Percentiles rank a stretch among this genome's conserved stretches.
Evolutionary conservation across 345 rosid genomes (phyloP).

Genomic region (Heritiera fomes): DNA sequence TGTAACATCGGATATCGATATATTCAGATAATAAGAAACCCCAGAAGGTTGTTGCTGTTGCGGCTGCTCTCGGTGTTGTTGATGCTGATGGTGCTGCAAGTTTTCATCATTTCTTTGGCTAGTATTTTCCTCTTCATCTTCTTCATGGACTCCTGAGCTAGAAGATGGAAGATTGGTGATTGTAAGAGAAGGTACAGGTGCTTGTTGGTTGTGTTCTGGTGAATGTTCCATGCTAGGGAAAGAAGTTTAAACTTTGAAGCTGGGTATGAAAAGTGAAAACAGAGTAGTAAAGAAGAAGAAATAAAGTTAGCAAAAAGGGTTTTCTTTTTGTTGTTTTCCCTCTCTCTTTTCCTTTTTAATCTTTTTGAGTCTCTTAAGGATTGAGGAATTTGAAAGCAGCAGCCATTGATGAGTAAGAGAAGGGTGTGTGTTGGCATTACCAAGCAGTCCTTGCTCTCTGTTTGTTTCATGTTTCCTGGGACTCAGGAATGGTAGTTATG

Average conservation of each 20-base stretch:
- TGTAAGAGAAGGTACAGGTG: slow-evolving; percentile 12
- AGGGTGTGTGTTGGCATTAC: not conserved
- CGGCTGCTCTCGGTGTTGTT: not conserved
- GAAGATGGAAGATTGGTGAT: slow-evolving; percentile 22
- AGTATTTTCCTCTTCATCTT: slow-evolving; percentile 18
- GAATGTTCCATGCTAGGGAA: slow-evolving; percentile 34
- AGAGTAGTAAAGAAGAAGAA: not conserved
- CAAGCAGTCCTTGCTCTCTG: slow-evolving; percentile 21
- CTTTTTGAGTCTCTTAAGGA: not conserved
- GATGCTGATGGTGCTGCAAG: slow-evolving; percentile 6
- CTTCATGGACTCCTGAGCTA: slow-evolving; percentile 28
- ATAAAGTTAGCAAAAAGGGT: not conserved
- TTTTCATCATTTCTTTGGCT: slow-evolving; percentile 18
- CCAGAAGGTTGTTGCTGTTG: slow-evolving; percentile 21
- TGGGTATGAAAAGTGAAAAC: no score
- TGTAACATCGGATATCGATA: slow-evolving; percentile 25
- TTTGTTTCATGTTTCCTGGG: not conserved
- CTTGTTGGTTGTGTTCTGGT: slow-evolving; percentile 9
- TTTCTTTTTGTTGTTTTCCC: not conserved
- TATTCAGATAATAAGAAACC: slow-evolving; percentile 31
- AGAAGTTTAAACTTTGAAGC: not conserved
- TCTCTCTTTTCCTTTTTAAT: not conserved
- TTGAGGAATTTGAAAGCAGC: not conserved
- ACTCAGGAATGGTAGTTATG: slow-evolving; percentile 16
- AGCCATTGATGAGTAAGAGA: slow-evolving; percentile 12